Evolutionary conservation across 371 early-diverging fungal genomes (phyloP).

Genomic region (Mucor indicus): DNA sequence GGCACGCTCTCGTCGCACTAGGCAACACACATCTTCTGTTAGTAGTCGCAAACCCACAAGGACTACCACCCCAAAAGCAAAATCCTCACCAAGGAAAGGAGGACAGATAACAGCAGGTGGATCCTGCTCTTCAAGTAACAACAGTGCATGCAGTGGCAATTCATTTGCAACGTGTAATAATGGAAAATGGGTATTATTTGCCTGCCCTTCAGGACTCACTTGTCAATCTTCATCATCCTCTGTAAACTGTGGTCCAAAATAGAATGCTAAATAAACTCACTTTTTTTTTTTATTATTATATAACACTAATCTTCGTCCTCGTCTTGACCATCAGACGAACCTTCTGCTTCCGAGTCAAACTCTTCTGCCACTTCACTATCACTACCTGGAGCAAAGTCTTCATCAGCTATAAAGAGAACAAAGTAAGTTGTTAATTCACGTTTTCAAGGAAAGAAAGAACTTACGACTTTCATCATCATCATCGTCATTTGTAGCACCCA

Average conservation of each 20-base stretch:
- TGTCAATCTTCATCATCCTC: conserved; percentile 31
- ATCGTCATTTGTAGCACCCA: conserved; percentile 40
- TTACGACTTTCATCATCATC: conserved; percentile 69
- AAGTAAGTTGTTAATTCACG: not conserved
- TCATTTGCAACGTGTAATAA: conserved; percentile 27
- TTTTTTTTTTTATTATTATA: not conserved
- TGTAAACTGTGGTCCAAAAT: conserved; percentile 30
- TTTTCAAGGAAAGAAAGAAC: conserved; percentile 1
- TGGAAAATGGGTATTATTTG: conserved; percentile 20
- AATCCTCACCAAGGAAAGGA: not conserved
- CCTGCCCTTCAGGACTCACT: conserved; percentile 21
- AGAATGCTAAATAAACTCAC: not conserved
- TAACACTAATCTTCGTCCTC: conserved; percentile 7
- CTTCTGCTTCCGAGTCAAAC: conserved; percentile 75
- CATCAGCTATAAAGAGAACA: conserved; percentile 61
- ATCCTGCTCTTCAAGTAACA: conserved; percentile 8
- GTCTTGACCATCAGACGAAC: conserved; percentile 40
- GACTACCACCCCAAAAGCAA: conserved; percentile 5
- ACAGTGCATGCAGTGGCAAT: conserved; percentile 14
- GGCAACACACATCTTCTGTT: not conserved
- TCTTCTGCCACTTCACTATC: conserved; percentile 91
- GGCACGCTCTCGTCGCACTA: not conserved
- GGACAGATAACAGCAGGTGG: not conserved
- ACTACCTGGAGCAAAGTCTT: conserved; percentile 83
- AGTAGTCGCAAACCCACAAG: not conserved